Percentiles rank a stretch among this genome's conserved stretches.
Evolutionary conservation across 768 basidiomycete genomes (phyloP).

Genomic region (Suillus lakei): DNA sequence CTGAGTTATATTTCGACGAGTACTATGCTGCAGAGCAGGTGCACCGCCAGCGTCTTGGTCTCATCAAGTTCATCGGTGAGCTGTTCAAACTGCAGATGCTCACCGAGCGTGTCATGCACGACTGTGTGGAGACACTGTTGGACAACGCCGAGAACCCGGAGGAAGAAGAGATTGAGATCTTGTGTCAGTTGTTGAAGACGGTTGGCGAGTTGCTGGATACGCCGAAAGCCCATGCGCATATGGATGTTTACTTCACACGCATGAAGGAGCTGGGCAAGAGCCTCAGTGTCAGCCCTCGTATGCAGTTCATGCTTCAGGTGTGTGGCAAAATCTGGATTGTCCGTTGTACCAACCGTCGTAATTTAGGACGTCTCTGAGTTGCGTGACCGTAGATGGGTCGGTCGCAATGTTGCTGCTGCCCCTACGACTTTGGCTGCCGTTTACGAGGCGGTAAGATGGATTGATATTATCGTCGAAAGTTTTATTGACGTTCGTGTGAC

Average conservation of each 20-base stretch:
- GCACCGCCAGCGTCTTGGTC: conserved; percentile 94
- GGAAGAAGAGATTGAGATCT: conserved; percentile 96
- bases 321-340: no score
- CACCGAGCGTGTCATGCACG: conserved; percentile 97
- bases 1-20: conserved; percentile 90
- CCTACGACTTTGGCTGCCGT: conserved; percentile 90
- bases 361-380: conserved; percentile 88
- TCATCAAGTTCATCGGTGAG: conserved; percentile 98
- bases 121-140: conserved; percentile 95
- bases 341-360: neutral
- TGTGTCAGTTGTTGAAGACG: conserved; percentile 91
- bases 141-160: conserved; percentile 94
- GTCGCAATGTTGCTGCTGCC: conserved; percentile 76
- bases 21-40: conserved; percentile 97
- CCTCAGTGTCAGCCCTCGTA: conserved; percentile 77
- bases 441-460: conserved; percentile 72
- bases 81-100: conserved; percentile 99
- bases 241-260: conserved; percentile 92
- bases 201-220: conserved; percentile 87
- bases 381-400: conserved; percentile 81
- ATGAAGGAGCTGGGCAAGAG: conserved; percentile 86
- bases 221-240: conserved; percentile 77
- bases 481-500: conserved; percentile 14
- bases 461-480: conserved; percentile 3
- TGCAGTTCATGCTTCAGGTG: conserved; percentile 96